Conservation (phyloP, 2,329 filamentous ascomycete species). For the Trichoderma citrinoviride region DNA sequence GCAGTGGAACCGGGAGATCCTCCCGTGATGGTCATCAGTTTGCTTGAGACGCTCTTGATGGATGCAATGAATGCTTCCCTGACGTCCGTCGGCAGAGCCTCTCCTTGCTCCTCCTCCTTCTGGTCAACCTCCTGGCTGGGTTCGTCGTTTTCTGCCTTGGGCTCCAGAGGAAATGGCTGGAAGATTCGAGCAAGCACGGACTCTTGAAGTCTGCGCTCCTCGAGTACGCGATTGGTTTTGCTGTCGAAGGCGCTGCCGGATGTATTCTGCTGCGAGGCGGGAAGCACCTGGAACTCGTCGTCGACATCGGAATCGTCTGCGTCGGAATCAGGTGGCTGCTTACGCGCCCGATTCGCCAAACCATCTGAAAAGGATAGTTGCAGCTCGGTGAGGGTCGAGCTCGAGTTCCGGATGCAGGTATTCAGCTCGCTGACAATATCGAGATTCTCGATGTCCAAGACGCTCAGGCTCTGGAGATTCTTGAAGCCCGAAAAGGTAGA, state of each 20-base stretch:
- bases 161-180: slow-evolving; percentile 47
- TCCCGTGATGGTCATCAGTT: slow-evolving; percentile 43
- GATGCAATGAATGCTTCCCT: slow-evolving; percentile 32
- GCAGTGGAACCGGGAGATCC: slow-evolving; percentile 36
- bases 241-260: slow-evolving; percentile 34
- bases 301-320: slow-evolving; percentile 53
- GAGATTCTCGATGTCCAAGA: slow-evolving; percentile 60
- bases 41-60: slow-evolving; percentile 42
- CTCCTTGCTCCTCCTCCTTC: slow-evolving; percentile 25
- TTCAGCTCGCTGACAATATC: slow-evolving; percentile 56
- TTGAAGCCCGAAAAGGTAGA: slow-evolving; percentile 58
- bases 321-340: slow-evolving; percentile 39
- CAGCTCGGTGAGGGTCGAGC: slow-evolving; percentile 52
- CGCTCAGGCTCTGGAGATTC: slow-evolving; percentile 49
- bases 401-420: slow-evolving; percentile 53
- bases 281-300: slow-evolving; percentile 52
- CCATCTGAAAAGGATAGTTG: slow-evolving; percentile 57
- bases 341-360: slow-evolving; percentile 45
- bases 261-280: slow-evolving; percentile 32
- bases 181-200: slow-evolving; percentile 52
- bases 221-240: slow-evolving; percentile 48
- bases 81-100: slow-evolving; percentile 27
- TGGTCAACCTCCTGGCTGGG: slow-evolving; percentile 24
- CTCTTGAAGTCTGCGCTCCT: slow-evolving; percentile 56
- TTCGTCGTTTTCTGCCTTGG: slow-evolving; percentile 26